Conservation (phyloP, 805 yeast genomes). For the Ogataea haglerorum region DNA sequence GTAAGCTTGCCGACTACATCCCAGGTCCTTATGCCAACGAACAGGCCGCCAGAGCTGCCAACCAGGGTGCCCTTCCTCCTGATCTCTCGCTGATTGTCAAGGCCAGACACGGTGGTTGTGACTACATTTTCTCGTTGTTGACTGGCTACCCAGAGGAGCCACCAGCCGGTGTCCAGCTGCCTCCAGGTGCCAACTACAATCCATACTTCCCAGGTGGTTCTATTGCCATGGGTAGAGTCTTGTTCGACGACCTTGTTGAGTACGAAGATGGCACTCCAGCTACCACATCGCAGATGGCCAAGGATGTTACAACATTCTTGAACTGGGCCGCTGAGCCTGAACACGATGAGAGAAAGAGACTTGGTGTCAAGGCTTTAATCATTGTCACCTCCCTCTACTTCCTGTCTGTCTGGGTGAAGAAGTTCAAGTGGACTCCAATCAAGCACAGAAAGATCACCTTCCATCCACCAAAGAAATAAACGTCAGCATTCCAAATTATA, state of each 20-base stretch:
- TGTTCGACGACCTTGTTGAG: constrained; percentile 96
- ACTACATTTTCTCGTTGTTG: constrained; percentile 89
- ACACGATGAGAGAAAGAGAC: constrained; percentile 95
- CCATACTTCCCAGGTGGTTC: constrained; percentile 99
- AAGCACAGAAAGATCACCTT: constrained; percentile 92
- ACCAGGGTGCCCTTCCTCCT: constrained; percentile 98
- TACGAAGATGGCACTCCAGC: constrained; percentile 99
- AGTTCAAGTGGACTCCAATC: constrained; percentile 96
- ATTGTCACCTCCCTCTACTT: constrained; percentile 76
- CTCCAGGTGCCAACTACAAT: constrained; percentile 95
- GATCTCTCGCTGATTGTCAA: constrained; percentile 95
- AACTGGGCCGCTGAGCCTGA: constrained; percentile 99
- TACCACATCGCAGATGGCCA: constrained; percentile 98
- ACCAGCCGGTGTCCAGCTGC: constrained; percentile 93
- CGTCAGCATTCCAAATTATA: constrained; percentile 11
- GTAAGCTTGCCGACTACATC: constrained; percentile 92
- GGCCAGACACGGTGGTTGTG: constrained; percentile 98
- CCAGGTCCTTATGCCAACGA: constrained; percentile 97
- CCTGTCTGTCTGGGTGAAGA: constrained; percentile 86
- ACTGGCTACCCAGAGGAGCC: constrained; percentile 99
- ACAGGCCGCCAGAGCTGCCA: constrained; percentile 99
- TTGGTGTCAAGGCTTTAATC: constrained; percentile 90
- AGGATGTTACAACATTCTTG: constrained; percentile 92
- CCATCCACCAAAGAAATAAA: constrained; percentile 81
- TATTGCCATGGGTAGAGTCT: constrained; percentile 98